These are phyloP conservation scores for Coemansia sp. DNA, from an alignment of 192 early-diverging fungal species.

Conservation along the genomic window DNA sequence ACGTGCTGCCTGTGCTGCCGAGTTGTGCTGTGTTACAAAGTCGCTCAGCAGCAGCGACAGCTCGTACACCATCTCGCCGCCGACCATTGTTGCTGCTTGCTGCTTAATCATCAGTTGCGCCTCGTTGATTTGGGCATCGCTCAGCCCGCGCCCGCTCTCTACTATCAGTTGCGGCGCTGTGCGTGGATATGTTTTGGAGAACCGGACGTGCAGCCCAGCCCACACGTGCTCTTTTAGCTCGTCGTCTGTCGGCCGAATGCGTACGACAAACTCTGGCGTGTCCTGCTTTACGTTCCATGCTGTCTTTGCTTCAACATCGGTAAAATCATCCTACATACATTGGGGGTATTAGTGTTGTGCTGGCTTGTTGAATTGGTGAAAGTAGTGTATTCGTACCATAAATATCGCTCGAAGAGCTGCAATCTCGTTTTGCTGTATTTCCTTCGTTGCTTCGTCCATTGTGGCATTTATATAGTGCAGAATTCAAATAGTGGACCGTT, in stretches of 20 bases:
- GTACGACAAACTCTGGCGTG: conserved; percentile 41
- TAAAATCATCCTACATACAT: conserved; percentile 45
- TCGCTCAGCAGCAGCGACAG: conserved; percentile 59
- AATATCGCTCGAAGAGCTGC: conserved; percentile 65
- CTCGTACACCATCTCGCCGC: conserved; percentile 70
- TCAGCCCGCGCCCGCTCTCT: conserved; percentile 56
- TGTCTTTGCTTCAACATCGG: conserved; percentile 35
- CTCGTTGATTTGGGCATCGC: conserved; percentile 51
- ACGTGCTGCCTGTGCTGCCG: conserved; percentile 52
- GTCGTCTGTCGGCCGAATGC: conserved; percentile 32
- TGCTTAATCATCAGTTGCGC: conserved; percentile 37
- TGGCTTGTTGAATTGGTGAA: not conserved
- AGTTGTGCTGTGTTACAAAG: conserved; percentile 60
- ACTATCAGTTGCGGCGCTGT: conserved; percentile 60
- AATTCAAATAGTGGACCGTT: not conserved
- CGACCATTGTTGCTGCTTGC: conserved; percentile 45
- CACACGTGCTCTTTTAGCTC: conserved; percentile 28
- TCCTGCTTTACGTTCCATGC: conserved; percentile 48
- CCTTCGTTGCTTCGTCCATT: conserved; percentile 45
- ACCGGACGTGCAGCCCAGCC: conserved; percentile 36
- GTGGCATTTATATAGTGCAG: conserved; percentile 16
- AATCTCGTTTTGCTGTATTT: conserved; percentile 70
- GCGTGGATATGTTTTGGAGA: conserved; percentile 69
- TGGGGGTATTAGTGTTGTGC: conserved; percentile 2
- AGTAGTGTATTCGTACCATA: conserved; percentile 23